Evolutionary conservation across 2,329 filamentous ascomycete species (phyloP).

Genomic region (Hypoxylon sp.): DNA sequence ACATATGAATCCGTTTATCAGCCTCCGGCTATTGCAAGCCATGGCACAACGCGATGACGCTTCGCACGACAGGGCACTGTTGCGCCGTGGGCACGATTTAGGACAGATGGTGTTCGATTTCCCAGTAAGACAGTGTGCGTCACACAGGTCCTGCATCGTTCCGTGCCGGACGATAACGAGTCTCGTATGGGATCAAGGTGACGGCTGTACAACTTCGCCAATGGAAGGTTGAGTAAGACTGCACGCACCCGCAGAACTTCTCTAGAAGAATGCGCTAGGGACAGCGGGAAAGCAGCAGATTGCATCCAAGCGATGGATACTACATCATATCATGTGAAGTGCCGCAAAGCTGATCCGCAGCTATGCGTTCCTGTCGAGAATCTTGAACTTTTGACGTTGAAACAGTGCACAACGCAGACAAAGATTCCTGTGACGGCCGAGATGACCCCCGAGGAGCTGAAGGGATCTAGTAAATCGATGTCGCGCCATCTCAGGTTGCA

Average conservation of each 20-base stretch:
- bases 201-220: constrained; percentile 41
- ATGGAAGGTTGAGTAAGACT: constrained; percentile 44
- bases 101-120: constrained; percentile 38
- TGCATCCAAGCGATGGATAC: constrained; percentile 39
- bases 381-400: constrained; percentile 39
- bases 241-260: constrained; percentile 44
- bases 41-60: constrained; percentile 39
- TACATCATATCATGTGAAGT: constrained; percentile 44
- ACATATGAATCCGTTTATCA: constrained; percentile 44
- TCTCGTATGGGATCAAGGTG: constrained; percentile 48
- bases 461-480: constrained; percentile 15
- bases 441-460: constrained; percentile 41
- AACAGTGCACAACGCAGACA: constrained; percentile 42
- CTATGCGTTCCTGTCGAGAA: constrained; percentile 43
- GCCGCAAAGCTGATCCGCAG: constrained; percentile 41
- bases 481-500: constrained; percentile 17
- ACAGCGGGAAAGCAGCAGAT: constrained; percentile 36
- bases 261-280: constrained; percentile 38
- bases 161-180: constrained; percentile 53
- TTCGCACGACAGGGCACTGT: constrained; percentile 45
- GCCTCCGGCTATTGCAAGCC: constrained; percentile 38
- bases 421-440: constrained; percentile 45
- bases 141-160: constrained; percentile 49
- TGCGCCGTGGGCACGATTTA: constrained; percentile 39
- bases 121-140: constrained; percentile 44